Conservation (phyloP, 2,329 filamentous ascomycete species). For the Apiospora malaysiana region DNA sequence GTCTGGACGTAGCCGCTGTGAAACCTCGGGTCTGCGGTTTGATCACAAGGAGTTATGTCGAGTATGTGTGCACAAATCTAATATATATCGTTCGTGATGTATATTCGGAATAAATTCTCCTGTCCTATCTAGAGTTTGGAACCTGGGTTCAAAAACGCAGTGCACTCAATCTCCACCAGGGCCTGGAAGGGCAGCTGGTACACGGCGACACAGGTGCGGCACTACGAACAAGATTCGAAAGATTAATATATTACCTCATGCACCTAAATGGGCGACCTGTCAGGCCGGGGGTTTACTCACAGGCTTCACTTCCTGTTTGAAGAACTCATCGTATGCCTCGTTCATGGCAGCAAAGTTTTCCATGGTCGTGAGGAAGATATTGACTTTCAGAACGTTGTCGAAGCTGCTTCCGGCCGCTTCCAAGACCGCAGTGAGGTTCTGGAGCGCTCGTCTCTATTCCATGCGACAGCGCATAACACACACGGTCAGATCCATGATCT, state of each 20-base stretch:
- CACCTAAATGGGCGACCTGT: not conserved
- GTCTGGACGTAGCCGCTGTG: not conserved
- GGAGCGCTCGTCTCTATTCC: constrained; percentile 62
- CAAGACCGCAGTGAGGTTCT: constrained; percentile 65
- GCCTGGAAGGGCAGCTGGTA: constrained; percentile 73
- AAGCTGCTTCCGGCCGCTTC: constrained; percentile 64
- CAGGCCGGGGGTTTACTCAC: constrained; percentile 41
- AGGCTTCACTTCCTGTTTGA: constrained; percentile 51
- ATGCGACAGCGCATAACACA: too few species aligned
- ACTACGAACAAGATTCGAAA: constrained; percentile 35
- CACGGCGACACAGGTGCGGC: constrained; percentile 74
- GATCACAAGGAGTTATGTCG: not conserved
- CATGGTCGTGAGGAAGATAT: constrained; percentile 71
- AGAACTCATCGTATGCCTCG: constrained; percentile 58
- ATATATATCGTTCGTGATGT: not conserved
- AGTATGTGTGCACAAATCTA: not conserved
- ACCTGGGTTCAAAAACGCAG: constrained; percentile 48
- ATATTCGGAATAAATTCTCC: not conserved
- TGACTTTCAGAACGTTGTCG: constrained; percentile 69
- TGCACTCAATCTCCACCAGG: constrained; percentile 78
- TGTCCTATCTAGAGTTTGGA: constrained; percentile 29
- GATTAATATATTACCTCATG: not conserved
- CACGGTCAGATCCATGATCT: not conserved
- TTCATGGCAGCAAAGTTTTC: constrained; percentile 66
- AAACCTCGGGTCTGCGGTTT: not conserved